Evolutionary conservation across 202 grass and related monocot species (phyloP), one percentile per base, ranked within the genome.

Genomic region (Brachypodium distachyon): DNA sequence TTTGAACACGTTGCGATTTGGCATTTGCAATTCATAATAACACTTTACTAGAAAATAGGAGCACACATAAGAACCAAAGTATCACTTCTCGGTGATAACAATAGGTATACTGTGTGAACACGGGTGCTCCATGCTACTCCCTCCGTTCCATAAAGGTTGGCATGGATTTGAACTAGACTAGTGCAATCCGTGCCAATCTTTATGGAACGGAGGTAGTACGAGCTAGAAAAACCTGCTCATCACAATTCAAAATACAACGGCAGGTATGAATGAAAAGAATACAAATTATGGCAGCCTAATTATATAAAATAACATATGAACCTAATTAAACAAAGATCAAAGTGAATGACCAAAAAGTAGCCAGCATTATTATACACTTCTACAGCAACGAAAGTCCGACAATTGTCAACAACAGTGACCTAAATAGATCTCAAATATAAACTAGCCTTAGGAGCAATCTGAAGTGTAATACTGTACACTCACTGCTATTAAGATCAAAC

Each of bases 121-220:
- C n/a, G n/a, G n/a, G n/a, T n/a, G n/a, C n/a, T n/a, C n/a, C n/a
- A n/a, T n/a, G n/a, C n/a, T n/a, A n/a, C n/a, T n/a, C n/a, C n/a
- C n/a, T n/a, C n/a, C n/a, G n/a, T n/a, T n/a, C n/a, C n/a, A n/a
- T n/a, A n/a, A n/a, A n/a, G n/a, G n/a, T n/a, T n/a, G n/a, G n/a
- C n/a, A n/a, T n/a, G n/a, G n/a, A n/a, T n/a, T n/a, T n/a, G n/a
- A n/a, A n/a, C n/a, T n/a, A n/a, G n/a, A n/a, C n/a, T n/a, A n/a
- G n/a, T n/a, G n/a, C n/a, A n/a, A n/a, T 73, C 34, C 70, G 57
- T 41, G 70, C 22, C 41, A 73, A 73, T n/a, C n/a, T n/a, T n/a
- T n/a, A n/a, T n/a, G n/a, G n/a, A n/a, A n/a, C n/a, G n/a, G n/a
- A n/a, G n/a, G n/a, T n/a, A n/a, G n/a, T n/a, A n/a, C n/a, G 22